phyloP scores from a whole-genome alignment of 2,329 filamentous ascomycete genomes.

The Aspergillus chevalieri region DNA sequence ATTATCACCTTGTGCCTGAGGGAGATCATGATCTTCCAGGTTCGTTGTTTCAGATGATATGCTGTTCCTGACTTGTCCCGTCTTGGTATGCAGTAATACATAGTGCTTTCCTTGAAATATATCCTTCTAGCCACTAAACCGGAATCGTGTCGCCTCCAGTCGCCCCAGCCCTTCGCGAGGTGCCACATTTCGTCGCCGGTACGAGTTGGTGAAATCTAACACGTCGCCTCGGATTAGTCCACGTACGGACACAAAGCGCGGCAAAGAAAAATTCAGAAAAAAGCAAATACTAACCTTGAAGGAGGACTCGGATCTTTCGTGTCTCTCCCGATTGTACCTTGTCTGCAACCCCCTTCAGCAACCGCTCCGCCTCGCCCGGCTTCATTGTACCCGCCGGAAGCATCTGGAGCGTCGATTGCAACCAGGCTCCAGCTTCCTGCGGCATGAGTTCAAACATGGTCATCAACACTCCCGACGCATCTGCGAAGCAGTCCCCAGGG shows the following conservation, averaged over 20 bases:
- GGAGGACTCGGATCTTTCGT: conserved; percentile 71
- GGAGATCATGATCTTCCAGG: too few species aligned
- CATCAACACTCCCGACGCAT: conserved; percentile 87
- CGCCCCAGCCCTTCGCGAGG: conserved; percentile 84
- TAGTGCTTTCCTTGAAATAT: too few species aligned
- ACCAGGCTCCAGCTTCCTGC: conserved; percentile 70
- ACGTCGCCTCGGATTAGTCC: not conserved
- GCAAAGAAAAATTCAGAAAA: not conserved
- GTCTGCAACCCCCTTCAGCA: conserved; percentile 75
- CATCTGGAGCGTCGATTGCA: conserved; percentile 75
- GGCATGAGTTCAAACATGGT: conserved; percentile 84
- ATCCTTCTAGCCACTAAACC: conserved; percentile 57
- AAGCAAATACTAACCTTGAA: conserved; percentile 53
- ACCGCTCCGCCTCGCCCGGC: conserved; percentile 69
- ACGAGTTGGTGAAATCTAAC: conserved; percentile 85
- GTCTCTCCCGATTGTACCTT: conserved; percentile 64
- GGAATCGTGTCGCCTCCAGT: conserved; percentile 79
- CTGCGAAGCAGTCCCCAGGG: conserved; percentile 88
- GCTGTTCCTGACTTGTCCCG: not conserved
- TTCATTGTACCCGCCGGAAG: conserved; percentile 77
- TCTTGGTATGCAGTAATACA: not conserved
- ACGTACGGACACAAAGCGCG: not conserved
- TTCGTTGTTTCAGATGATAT: not conserved
- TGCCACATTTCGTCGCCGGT: conserved; percentile 89
- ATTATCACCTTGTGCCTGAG: too few species aligned